Evolutionary conservation across 2,329 filamentous ascomycete species (phyloP), one percentile per base, ranked within the genome.

Genomic region (Paecilomyces sp.): DNA sequence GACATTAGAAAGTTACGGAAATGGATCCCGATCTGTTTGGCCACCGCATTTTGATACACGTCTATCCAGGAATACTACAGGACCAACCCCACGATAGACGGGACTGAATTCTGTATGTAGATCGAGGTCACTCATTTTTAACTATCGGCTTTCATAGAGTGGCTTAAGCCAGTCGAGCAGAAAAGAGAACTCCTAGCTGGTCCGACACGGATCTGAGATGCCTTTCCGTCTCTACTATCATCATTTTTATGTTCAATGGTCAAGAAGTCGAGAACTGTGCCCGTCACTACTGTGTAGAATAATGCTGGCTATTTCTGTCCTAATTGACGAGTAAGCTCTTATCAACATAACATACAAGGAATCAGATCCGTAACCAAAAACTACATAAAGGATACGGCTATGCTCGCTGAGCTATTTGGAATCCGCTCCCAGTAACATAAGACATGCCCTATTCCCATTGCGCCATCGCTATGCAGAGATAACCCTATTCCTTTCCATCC

Each of bases 401-500:
- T 15, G n/a, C n/a, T 47, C 41, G n/a, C 51, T 30, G 51, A 33
- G 13, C 18, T 8, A 25, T 47, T 33, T n/a, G 33, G 25, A 31
- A 57, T 4, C n/a, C 31, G 24, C 11, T 53, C 7, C 8, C 24
- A 50, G 33, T 28, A 11, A 22, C 12, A 31, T 28, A 33, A 57
- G 8, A 15, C 36, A 31, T 33, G 28, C 55, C 55, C 24, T 30
- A 25, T 53, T 30, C 41, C 55, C 41, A 31, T 25, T 57, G 31
- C 53, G 57, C 57, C 57, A 18, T 58, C 31, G 51, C 57, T 54
- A 58, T 58, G 57, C 57, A 58, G 22, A 22, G 36, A 56, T 34
- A 56, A 56, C 30, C 15, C 3, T 18, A n/a, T 47, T 47, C 41
- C 41, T 47, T 47, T 28, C 25, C 25, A 18, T 22, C 41, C n/a